phyloP scores from a whole-genome alignment of 2,329 filamentous ascomycete species.

The Drechslerella dactyloides region DNA sequence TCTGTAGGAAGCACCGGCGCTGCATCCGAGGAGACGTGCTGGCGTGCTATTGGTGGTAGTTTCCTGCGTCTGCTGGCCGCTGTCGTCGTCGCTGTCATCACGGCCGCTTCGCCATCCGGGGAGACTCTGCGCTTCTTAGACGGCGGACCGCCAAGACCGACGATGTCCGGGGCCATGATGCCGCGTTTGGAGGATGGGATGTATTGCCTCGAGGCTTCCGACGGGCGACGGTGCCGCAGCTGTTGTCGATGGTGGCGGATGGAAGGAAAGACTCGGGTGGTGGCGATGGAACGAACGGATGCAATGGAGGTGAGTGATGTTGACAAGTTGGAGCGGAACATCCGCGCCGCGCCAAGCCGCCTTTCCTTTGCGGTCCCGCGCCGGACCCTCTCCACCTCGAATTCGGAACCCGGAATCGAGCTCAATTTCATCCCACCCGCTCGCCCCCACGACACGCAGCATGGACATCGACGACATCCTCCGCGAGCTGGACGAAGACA shows the following conservation, averaged over 20 bases:
- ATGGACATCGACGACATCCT: conserved; percentile 86
- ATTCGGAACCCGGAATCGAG: neutral
- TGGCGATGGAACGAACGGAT: neutral
- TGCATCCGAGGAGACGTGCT: conserved; percentile 28
- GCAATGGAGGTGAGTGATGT: neutral
- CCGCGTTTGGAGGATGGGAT: conserved; percentile 9
- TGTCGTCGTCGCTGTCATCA: conserved; percentile 1
- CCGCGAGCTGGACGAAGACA: conserved; percentile 70
- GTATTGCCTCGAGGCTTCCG: neutral
- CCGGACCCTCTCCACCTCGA: neutral
- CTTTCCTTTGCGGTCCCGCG: neutral
- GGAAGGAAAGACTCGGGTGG: neutral
- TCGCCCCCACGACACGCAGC: neutral
- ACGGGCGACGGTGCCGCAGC: neutral
- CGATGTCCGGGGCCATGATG: conserved; percentile 43
- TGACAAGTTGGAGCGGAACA: neutral
- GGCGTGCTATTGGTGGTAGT: conserved; percentile 42
- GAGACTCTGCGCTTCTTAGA: conserved; percentile 48
- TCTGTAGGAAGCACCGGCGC: conserved; percentile 29
- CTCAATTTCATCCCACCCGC: no score
- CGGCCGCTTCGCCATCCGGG: conserved; percentile 32
- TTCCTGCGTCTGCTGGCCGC: conserved; percentile 20
- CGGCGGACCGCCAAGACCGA: conserved; percentile 42
- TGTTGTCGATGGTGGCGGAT: neutral
- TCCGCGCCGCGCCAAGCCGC: neutral